Evolutionary conservation across 2,329 filamentous ascomycete species (phyloP), one percentile per base, ranked within the genome.

Genomic region (Aureobasidium mangrovei): DNA sequence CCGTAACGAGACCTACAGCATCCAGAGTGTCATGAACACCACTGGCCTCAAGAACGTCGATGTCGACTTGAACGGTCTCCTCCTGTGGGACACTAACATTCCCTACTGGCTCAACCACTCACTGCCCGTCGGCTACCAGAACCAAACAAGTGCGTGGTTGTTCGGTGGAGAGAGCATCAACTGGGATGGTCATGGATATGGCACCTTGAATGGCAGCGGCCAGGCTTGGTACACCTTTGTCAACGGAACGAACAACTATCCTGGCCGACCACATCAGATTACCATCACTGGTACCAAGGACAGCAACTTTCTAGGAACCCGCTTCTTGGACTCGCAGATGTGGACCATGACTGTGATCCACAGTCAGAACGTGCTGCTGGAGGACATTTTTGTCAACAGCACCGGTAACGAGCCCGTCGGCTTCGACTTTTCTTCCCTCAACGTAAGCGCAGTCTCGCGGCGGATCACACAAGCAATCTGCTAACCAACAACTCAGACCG

Each of bases 251-350:
- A 72, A 69, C 33, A 80, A 80, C 58, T 69, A 76, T 55, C 68
- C 73, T 2, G 65, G 72, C 8, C 70, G 79, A 12, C 78, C 78
- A 1, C 76, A 78, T 51, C 69, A 71, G 7, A 74, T 82, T 58
- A 79, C 76, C 12, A 72, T 82, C 61, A 73, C 67, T 12, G 66
- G 70, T 4, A 69, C 77, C 3, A 74, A 65, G 6, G 74, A 81
- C 61, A 75, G 74, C 0, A 62, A 74, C 3, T 67, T 82, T 12
- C 65, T 69, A 33, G 72, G 76, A 2, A 56, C 81, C 8, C 68
- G 70, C 2, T 81, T 80, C 58, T 65, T 82, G 9, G 73, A 79
- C 57, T 77, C 74, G 56, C 79, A 82, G 66, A 82, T 83, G 79
- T 83, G 80, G 49, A 64, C 64, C 2, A 75, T 81, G 71, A 75